Conservation (phyloP, 805 yeast species). For the Sugiyamaella marilandica region DNA sequence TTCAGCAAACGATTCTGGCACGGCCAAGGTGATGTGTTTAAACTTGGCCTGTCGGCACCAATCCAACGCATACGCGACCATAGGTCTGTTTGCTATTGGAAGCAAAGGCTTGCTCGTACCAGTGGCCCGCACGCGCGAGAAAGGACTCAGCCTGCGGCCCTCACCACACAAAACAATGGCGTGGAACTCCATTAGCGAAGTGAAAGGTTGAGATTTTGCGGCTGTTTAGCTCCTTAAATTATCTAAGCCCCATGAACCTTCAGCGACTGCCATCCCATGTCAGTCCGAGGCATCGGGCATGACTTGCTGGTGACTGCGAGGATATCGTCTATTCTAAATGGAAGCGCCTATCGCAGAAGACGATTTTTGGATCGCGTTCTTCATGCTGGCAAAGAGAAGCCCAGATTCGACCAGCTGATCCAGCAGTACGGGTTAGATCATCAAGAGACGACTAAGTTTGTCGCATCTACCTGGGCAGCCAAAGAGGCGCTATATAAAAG, state of each 20-base stretch:
- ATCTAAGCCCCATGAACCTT: not conserved
- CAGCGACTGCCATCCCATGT: conserved; percentile 6
- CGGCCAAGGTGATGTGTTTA: conserved; percentile 58
- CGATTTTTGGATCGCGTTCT: conserved; percentile 47
- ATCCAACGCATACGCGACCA: conserved; percentile 79
- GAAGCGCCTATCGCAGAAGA: conserved; percentile 34
- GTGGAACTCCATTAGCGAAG: conserved; percentile 74
- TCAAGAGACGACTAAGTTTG: conserved; percentile 22
- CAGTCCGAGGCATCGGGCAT: conserved; percentile 48
- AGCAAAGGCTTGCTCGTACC: conserved; percentile 79
- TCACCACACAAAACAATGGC: conserved; percentile 87
- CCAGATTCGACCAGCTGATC: conserved; percentile 27
- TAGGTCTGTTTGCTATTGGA: conserved; percentile 85
- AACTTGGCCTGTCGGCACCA: conserved; percentile 92
- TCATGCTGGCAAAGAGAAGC: conserved; percentile 43
- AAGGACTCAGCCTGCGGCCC: conserved; percentile 69
- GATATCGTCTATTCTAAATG: conserved; percentile 40
- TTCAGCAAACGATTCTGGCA: conserved; percentile 44
- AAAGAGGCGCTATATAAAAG: conserved; percentile 73
- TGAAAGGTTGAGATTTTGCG: not conserved
- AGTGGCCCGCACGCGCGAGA: conserved; percentile 53
- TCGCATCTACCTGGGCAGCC: conserved; percentile 65
- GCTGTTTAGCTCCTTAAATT: not conserved
- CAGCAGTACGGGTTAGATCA: not conserved
- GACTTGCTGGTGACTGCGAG: conserved; percentile 50